Base-by-base conservation (phyloP, 225 moss, liverwort and hornwort genomes). In the Sphagnum tenellum region DNA sequence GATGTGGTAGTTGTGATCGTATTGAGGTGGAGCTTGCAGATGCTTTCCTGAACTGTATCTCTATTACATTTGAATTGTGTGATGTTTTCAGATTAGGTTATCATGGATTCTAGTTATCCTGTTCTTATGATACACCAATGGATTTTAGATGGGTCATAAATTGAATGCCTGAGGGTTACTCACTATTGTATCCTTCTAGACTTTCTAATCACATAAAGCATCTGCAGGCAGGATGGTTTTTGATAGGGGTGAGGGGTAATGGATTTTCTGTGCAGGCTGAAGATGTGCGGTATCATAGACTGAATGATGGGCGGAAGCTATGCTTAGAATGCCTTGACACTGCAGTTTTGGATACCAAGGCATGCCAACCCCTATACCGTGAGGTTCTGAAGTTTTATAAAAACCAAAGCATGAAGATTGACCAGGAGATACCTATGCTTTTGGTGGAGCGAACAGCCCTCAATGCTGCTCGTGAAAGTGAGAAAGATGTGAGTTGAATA, bases 1-100 rank as follows among this genome's bases (percentile, higher is more conserved):
- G 87, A 3, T 87, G 89, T 65, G 72, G 82, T 57, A 90, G 89
- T 66, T 90, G 87, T 69, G 87, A 87, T 63, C 84, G 89, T 8
- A 82, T 87, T 68, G 73, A 90, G 87, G 89, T 90, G 54, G 29
- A 29, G 29, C 29, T 29, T 29, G 29, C 29, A 29, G 29, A 29
- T 29, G 29, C 29, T 29, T 29, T 29, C 29, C 29, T 29, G 29
- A 29, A 29, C 29, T 29, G 29, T 29, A 29, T 29, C 29, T 29
- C 29, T 29, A 1, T 29, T 29, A 29, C 29, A 29, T 29, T 29
- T 29, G 29, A 29, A 29, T 29, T 29, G 29, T 29, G 29, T 29
- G 29, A 29, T 29, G 29, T 29, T 29, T 29, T 29, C 29, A 29
- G 29, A 29, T 29, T 29, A 29, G 29, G 29, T 29, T 29, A 29